phyloP scores from a whole-genome alignment of 371 early-diverging fungal species.

The Encephalitozoon romaleae region DNA sequence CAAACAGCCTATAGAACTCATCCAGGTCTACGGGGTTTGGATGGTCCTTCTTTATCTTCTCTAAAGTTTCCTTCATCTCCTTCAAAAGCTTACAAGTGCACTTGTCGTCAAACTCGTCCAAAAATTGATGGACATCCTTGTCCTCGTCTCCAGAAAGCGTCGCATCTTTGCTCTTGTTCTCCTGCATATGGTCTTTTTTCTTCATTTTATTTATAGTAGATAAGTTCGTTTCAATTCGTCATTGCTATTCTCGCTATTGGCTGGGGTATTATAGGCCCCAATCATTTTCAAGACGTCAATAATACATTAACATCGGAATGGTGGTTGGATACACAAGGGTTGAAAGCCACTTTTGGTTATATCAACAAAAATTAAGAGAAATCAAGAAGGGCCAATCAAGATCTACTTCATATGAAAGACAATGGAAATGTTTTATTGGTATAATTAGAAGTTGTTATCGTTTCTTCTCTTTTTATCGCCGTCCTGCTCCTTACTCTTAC shows the following conservation, averaged over 20 bases:
- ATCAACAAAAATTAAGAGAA: background rate
- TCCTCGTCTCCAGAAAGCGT: background rate
- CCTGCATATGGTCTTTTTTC: background rate
- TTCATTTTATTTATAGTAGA: background rate
- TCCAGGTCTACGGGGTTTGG: slow-evolving; percentile 38
- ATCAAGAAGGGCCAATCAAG: background rate
- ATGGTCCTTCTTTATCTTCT: slow-evolving; percentile 28
- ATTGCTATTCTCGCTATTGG: background rate
- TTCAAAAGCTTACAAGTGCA: slow-evolving; percentile 41
- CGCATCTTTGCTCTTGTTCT: background rate
- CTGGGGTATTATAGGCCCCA: background rate
- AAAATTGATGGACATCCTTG: background rate
- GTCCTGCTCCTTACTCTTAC: background rate
- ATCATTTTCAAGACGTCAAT: background rate
- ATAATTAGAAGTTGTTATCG: background rate
- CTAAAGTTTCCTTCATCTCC: slow-evolving; percentile 51
- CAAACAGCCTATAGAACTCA: slow-evolving; percentile 55
- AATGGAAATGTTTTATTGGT: background rate
- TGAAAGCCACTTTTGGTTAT: background rate
- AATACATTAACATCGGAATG: background rate
- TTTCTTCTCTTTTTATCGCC: background rate
- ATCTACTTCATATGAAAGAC: background rate
- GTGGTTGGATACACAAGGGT: background rate
- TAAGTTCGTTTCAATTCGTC: background rate
- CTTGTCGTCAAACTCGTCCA: slow-evolving; percentile 29